Base-by-base conservation (phyloP, 2,329 filamentous ascomycete genomes). In the Venturiaceae sp. region DNA sequence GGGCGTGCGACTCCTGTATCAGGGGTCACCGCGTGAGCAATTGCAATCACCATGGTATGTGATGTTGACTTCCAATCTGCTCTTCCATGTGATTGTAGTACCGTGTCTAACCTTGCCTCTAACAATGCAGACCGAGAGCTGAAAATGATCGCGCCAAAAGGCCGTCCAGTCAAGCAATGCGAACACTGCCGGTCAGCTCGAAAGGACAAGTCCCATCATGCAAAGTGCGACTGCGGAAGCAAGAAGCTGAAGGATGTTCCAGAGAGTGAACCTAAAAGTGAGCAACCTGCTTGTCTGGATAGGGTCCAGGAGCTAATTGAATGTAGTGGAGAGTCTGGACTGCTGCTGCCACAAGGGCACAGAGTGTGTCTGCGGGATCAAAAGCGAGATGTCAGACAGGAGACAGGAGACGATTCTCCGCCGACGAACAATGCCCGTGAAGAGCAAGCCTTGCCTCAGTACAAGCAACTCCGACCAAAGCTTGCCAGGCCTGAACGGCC, bases 1-100 rank as follows among this genome's bases (percentile, higher is more conserved):
- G 84, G 80, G 92, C 92, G 76, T 97, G 92, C 81, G 90, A 95
- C 78, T 92, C 92, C 77, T 99, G 94, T 78, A 91, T 99, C 72
- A 88, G 94, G 75, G 94, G 94, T 71, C 94, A 99, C 79, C 90
- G 94, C 72, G 94, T 99, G 72, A 97, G 92, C 86, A 96, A 94
- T 73, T 99, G 94, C 80, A 90, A 92, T 74, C 94, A 99, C 75
- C 83, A 84, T 73, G 91, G 92, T 96, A 84, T 80, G 88, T 82
- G 39, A 62, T 60, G 55, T 60, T 53, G 55, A 55, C 53, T 41
- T 28, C 62, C 47, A 37, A 36, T 37, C 39, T 23, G 11, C 46
- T n/a, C 36, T 19, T 68, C 60, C 66, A 67, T 67, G 64, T 53
- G 33, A 60, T 55, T 56, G 23, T 21, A 39, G 47, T 36, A 55